Conservation (phyloP, 192 early-diverging fungal genomes). For the Backusella liffmaniae region DNA sequence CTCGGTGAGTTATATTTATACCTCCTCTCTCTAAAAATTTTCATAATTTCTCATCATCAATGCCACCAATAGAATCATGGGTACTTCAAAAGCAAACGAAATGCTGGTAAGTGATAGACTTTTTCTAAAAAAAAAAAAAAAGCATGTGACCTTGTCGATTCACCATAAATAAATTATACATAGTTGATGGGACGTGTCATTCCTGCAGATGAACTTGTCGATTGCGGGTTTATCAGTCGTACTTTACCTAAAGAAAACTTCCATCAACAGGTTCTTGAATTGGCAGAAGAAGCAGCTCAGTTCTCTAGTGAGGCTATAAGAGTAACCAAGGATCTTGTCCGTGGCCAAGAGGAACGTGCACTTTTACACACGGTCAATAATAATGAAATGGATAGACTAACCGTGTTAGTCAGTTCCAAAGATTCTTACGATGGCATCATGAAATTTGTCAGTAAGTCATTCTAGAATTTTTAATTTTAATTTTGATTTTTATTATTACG, state of each 20-base stretch:
- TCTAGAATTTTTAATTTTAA: background rate
- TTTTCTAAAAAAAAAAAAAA: background rate
- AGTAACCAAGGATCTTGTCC: constrained; percentile 55
- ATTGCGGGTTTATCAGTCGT: constrained; percentile 52
- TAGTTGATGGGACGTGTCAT: constrained; percentile 54
- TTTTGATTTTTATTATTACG: background rate
- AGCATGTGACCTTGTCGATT: background rate
- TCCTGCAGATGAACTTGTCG: constrained; percentile 58
- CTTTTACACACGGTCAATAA: constrained; percentile 51
- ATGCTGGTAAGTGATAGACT: constrained; percentile 30
- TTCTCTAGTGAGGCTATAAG: constrained; percentile 57
- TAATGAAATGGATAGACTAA: constrained; percentile 57
- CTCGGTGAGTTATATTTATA: constrained; percentile 33
- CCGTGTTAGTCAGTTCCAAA: constrained; percentile 19
- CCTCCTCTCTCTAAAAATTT: background rate
- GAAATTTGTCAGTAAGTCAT: constrained; percentile 23
- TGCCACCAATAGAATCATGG: constrained; percentile 52
- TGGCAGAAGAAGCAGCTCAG: constrained; percentile 50
- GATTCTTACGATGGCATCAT: constrained; percentile 23
- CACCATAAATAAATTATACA: background rate
- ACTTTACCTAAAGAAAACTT: constrained; percentile 53
- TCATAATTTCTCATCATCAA: background rate
- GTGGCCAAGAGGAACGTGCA: constrained; percentile 37
- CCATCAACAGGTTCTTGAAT: constrained; percentile 43
- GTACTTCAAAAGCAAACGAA: constrained; percentile 63